phyloP scores from a whole-genome alignment of 164 flowering plant species.

The Magnolia changhungtana region DNA sequence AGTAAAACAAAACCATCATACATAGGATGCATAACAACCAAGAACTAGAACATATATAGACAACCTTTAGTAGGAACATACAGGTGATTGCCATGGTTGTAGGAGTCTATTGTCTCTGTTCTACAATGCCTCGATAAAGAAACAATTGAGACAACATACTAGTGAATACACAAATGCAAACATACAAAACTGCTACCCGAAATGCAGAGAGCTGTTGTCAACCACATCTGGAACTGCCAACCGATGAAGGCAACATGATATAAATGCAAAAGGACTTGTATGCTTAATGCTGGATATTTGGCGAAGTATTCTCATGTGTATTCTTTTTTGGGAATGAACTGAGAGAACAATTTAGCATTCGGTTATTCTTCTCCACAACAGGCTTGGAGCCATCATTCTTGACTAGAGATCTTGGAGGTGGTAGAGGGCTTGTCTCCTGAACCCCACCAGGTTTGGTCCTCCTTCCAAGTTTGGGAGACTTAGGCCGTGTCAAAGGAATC shows the following conservation, averaged over 20 bases:
- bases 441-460: slow-evolving; percentile 26
- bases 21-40: no score
- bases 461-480: slow-evolving; percentile 45
- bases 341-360: slow-evolving; percentile 17
- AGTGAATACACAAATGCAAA: not conserved
- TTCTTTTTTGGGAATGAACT: slow-evolving; percentile 28
- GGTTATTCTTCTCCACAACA: slow-evolving; percentile 24
- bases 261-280: not conserved
- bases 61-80: not conserved
- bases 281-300: slow-evolving; percentile 51
- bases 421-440: slow-evolving; percentile 27
- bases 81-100: not conserved
- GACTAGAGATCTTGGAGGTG: slow-evolving; percentile 34
- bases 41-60: not conserved
- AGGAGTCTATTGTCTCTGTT: not conserved
- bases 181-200: slow-evolving; percentile 2
- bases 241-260: not conserved
- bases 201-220: no score
- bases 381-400: slow-evolving; percentile 27
- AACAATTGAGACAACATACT: not conserved
- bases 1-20: no score
- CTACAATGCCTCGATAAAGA: slow-evolving; percentile 8
- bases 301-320: slow-evolving; percentile 56
- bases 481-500: slow-evolving; percentile 38
- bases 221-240: no score